Evolutionary conservation across 2,329 filamentous ascomycete genomes (phyloP).

Genomic region (Fusarium goolgardi): DNA sequence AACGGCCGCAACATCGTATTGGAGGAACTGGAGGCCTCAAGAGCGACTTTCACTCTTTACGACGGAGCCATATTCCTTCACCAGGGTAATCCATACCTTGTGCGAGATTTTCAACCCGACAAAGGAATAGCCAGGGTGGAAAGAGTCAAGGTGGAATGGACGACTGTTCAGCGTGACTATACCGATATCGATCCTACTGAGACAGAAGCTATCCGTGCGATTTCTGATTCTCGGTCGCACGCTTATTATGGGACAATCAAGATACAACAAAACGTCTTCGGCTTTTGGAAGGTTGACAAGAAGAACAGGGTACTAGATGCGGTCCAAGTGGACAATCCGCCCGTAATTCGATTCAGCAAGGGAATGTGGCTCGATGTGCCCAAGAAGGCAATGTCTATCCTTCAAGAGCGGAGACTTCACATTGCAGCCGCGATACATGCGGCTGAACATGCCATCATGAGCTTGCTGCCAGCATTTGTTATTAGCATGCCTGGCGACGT

Average conservation of each 20-base stretch:
- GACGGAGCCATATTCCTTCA: constrained; percentile 97
- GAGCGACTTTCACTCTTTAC: constrained; percentile 96
- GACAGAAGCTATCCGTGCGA: constrained; percentile 84
- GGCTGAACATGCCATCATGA: constrained; percentile 90
- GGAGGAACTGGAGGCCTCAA: constrained; percentile 94
- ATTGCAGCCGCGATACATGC: constrained; percentile 92
- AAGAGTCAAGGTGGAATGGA: constrained; percentile 93
- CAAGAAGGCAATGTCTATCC: constrained; percentile 79
- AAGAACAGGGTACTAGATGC: constrained; percentile 88
- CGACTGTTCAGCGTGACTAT: constrained; percentile 89
- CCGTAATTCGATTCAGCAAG: constrained; percentile 84
- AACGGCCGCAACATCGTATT: constrained; percentile 85
- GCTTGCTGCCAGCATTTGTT: constrained; percentile 89
- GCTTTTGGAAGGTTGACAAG: constrained; percentile 97
- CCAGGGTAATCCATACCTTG: constrained; percentile 91
- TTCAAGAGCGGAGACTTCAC: constrained; percentile 78
- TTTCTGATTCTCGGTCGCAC: constrained; percentile 69
- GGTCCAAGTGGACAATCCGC: constrained; percentile 91
- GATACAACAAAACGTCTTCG: constrained; percentile 89
- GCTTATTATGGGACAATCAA: constrained; percentile 90
- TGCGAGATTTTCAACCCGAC: constrained; percentile 87
- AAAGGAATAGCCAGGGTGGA: constrained; percentile 87
- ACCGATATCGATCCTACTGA: constrained; percentile 95
- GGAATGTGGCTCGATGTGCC: constrained; percentile 98
- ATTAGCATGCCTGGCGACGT: constrained; percentile 92